Conservation (phyloP, 768 basidiomycete genomes). For the Epithele typhae region DNA sequence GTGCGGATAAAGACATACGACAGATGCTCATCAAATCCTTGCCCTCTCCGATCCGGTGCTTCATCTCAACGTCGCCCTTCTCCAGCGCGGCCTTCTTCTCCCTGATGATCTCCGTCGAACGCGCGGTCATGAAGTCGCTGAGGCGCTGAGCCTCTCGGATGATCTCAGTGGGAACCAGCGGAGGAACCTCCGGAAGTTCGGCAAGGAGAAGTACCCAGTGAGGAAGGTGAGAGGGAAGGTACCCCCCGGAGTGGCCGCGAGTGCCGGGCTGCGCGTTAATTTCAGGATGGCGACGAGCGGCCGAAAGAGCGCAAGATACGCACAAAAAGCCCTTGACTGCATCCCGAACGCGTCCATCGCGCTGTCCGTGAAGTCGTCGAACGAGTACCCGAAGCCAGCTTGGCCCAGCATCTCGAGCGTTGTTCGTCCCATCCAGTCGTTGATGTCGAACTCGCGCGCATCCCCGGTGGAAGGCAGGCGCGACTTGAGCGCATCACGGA, state of each 20-base stretch:
- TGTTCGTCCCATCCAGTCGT: constrained; percentile 12
- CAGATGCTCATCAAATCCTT: constrained; percentile 19
- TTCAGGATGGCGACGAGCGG: too few relatives aligned
- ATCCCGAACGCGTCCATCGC: constrained; percentile 6
- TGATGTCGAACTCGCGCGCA: constrained; percentile 9
- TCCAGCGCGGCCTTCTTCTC: constrained; percentile 7
- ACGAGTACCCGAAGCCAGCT: constrained; percentile 10
- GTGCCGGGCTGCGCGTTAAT: too few relatives aligned
- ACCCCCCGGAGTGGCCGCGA: too few relatives aligned
- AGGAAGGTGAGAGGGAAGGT: too few relatives aligned
- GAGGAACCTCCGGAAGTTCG: constrained; percentile 29
- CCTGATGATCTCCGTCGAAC: constrained; percentile 28
- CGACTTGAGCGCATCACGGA: not conserved
- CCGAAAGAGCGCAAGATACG: too few relatives aligned
- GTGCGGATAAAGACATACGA: constrained; percentile 10
- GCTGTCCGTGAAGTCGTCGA: constrained; percentile 8
- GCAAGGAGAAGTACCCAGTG: constrained; percentile 5
- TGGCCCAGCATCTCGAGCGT: constrained; percentile 15
- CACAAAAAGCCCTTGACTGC: constrained; percentile 9
- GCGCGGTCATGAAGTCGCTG: constrained; percentile 30
- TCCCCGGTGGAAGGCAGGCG: not conserved
- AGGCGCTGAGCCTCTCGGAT: constrained; percentile 31
- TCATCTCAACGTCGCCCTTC: constrained; percentile 11
- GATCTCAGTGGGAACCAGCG: constrained; percentile 29
- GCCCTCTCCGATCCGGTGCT: constrained; percentile 10